A percentile compares a stretch with the other conserved stretches of the same genome.
phyloP scores from a whole-genome alignment of 176 grass and related monocot species.

The Cocos nucifera region DNA sequence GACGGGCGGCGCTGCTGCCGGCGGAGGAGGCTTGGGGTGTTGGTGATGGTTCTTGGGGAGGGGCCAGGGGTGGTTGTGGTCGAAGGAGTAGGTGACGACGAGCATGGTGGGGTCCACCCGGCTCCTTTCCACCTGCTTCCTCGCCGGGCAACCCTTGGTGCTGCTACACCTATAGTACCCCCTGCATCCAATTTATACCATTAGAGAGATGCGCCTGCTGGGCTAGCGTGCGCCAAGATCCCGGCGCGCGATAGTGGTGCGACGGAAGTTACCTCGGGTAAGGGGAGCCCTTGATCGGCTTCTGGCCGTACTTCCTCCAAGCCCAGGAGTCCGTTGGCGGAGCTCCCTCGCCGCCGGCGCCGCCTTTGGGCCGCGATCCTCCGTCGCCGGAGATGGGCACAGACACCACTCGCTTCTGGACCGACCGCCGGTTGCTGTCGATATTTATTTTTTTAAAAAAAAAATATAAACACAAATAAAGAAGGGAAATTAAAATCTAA shows the following conservation, averaged over 20 bases:
- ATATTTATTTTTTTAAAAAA: too few relatives aligned
- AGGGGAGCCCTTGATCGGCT: conserved; percentile 98
- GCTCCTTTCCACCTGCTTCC: conserved; percentile 27
- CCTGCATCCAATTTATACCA: background rate
- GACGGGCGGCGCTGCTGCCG: background rate
- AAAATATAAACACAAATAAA: too few relatives aligned
- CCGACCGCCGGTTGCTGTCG: conserved; percentile 55
- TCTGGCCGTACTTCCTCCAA: conserved; percentile 99
- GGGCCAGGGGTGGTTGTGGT: conserved; percentile 22
- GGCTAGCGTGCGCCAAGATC: too few relatives aligned
- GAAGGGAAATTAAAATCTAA: background rate
- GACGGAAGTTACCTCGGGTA: conserved; percentile 48
- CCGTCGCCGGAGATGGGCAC: conserved; percentile 47
- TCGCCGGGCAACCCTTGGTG: conserved; percentile 25
- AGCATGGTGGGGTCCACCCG: conserved; percentile 8
- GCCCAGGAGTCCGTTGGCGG: conserved; percentile 97
- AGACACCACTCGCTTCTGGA: conserved; percentile 82
- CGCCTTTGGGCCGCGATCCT: conserved; percentile 45
- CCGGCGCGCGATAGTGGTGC: too few relatives aligned
- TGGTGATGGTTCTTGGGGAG: conserved; percentile 8
- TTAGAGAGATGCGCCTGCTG: too few relatives aligned
- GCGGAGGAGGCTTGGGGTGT: background rate
- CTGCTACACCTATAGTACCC: conserved; percentile 29
- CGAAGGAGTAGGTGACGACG: conserved; percentile 24
- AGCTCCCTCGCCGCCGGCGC: conserved; percentile 48